Base-by-base conservation (phyloP, 441 rosid genomes). In the Francoa sonchifolia region DNA sequence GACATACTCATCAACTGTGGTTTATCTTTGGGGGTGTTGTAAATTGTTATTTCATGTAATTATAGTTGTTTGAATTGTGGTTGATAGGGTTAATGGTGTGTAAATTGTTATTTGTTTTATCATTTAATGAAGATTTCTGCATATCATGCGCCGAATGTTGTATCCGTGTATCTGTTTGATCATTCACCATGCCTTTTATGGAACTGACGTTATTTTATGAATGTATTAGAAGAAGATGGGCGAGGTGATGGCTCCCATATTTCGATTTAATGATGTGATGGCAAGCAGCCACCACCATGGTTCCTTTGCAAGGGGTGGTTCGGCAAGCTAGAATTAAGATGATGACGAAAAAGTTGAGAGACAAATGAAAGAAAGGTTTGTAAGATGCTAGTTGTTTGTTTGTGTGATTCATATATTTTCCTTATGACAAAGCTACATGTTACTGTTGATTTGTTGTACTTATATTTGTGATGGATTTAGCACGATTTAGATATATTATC, bases 241-340 rank as follows among this genome's bases (percentile, higher is more conserved):
- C 46, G 55, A 70, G 64, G 44, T 80, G 65, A 42, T 80, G 53
- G 80, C 76, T 21, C 83, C 96, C 15, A 64, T 89, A 57, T 65
- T 69, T 50, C 81, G 93, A 26, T 69, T 90, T 22, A 85, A 78
- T 68, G 83, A 80, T 38, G 85, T 72, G 40, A 71, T 82, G 35
- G 85, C 72, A n/a, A 87, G 93, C 28, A 82, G 93, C 44, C 77
- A 74, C 32, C 65, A 68, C 4, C 67, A 70, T 11, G 77, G 77
- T 18, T 64, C 87, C 11, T 44, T 71, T 51, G 58, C 72, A 51
- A 65, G 69, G 49, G 77, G 58, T 47, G 57, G 66, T 53, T 48
- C 85, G 53, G 50, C 65, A 8, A 61, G 58, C 11, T 80, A 73
- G 34, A 57, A 58, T 43, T 78, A 43, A 69, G 76, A 66, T 33